phyloP scores from a whole-genome alignment of 2,329 filamentous ascomycete species.

The Monilinia fructicola region DNA sequence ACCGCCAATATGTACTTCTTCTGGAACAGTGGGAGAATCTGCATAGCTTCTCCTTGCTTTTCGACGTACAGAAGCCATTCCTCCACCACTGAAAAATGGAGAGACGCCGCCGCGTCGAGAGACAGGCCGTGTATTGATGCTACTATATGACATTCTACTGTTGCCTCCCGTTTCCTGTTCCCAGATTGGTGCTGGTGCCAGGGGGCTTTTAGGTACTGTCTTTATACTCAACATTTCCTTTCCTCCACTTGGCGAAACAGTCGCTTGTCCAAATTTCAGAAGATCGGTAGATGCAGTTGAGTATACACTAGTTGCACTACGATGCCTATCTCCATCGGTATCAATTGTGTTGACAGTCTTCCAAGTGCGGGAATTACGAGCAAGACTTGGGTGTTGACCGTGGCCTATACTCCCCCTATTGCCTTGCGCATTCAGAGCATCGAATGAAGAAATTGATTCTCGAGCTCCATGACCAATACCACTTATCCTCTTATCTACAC shows the following conservation, averaged over 20 bases:
- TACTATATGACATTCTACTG: slow-evolving; percentile 21
- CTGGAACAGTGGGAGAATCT: slow-evolving; percentile 36
- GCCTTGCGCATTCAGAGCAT: slow-evolving; percentile 16
- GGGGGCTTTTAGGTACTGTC: slow-evolving; percentile 26
- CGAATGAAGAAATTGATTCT: slow-evolving; percentile 29
- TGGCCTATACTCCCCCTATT: slow-evolving; percentile 34
- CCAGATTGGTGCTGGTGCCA: slow-evolving; percentile 17
- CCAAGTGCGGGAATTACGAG: slow-evolving; percentile 35
- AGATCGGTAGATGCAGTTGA: slow-evolving; percentile 17
- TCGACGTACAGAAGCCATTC: slow-evolving; percentile 24
- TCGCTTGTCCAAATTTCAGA: slow-evolving; percentile 21
- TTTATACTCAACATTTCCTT: slow-evolving; percentile 24
- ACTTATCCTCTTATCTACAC: slow-evolving; percentile 26
- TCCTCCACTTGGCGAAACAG: slow-evolving; percentile 30
- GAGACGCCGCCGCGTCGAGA: slow-evolving; percentile 34
- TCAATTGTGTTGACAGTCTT: slow-evolving; percentile 28
- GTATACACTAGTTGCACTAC: slow-evolving; percentile 28
- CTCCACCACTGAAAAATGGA: slow-evolving; percentile 37
- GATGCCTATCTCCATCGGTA: slow-evolving; percentile 22
- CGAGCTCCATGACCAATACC: slow-evolving; percentile 34
- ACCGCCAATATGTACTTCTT: slow-evolving; percentile 28
- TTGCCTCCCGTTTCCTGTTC: slow-evolving; percentile 17
- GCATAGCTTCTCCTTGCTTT: slow-evolving; percentile 31
- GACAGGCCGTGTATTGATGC: slow-evolving; percentile 29
- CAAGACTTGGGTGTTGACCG: slow-evolving; percentile 27